Evolutionary conservation across 2,329 filamentous ascomycete species (phyloP).

Genomic region (Pyrenophora seminiperda): DNA sequence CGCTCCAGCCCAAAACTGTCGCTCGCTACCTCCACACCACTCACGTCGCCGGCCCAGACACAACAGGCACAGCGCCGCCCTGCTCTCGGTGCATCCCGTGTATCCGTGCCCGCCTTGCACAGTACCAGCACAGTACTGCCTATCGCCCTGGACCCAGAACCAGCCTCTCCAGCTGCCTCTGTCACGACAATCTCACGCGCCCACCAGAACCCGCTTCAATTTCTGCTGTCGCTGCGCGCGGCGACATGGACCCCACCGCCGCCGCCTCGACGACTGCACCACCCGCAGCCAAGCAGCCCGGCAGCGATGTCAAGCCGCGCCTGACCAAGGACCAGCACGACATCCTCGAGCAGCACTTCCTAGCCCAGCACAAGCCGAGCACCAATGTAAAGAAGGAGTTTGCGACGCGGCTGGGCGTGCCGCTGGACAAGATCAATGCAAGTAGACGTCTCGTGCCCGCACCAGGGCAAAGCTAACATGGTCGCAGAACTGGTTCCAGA

Average conservation of each 20-base stretch:
- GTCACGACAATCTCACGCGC: constrained; percentile 9
- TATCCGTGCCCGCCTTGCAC: constrained; percentile 20
- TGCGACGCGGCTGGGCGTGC: constrained; percentile 54
- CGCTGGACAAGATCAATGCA: constrained; percentile 60
- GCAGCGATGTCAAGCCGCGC: constrained; percentile 56
- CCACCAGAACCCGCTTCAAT: background rate
- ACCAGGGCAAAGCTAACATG: constrained; percentile 37
- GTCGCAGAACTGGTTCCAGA: constrained; percentile 60
- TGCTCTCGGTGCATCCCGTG: constrained; percentile 20
- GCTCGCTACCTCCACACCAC: constrained; percentile 16
- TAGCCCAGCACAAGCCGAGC: constrained; percentile 56
- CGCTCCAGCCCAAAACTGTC: constrained; percentile 4
- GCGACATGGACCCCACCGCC: constrained; percentile 39
- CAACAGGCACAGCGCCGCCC: constrained; percentile 5
- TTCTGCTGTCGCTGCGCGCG: constrained; percentile 24
- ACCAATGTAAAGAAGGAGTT: constrained; percentile 58
- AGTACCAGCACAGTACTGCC: constrained; percentile 18
- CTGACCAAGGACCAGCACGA: constrained; percentile 61
- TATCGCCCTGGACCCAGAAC: constrained; percentile 7
- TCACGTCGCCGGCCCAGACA: constrained; percentile 3
- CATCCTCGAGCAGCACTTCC: constrained; percentile 57
- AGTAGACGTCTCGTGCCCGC: constrained; percentile 30
- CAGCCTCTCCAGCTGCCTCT: constrained; percentile 1
- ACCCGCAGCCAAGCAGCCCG: constrained; percentile 31
- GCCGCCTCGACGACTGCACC: constrained; percentile 23